These are phyloP conservation scores for Mycena galericulata DNA, from an alignment of 768 basidiomycete species.

Conservation along the genomic window DNA sequence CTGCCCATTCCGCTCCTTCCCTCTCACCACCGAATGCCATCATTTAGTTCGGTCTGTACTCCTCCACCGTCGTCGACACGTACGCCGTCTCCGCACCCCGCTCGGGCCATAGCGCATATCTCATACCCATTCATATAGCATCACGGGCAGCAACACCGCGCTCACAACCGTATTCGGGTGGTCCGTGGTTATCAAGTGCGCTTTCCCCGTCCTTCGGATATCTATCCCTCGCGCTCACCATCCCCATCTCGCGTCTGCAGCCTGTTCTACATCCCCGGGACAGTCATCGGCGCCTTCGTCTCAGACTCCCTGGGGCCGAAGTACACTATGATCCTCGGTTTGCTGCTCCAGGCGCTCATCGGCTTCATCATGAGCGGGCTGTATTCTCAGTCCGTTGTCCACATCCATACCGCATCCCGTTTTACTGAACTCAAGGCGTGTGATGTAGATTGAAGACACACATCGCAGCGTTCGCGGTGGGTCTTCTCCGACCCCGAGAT, in stretches of 20 bases:
- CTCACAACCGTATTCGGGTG: slow-evolving; percentile 82
- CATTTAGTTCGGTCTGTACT: slow-evolving; percentile 80
- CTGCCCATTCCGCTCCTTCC: neutral
- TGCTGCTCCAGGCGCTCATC: slow-evolving; percentile 74
- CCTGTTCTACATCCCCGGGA: slow-evolving; percentile 61
- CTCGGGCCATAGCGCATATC: slow-evolving; percentile 24
- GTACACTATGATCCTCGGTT: slow-evolving; percentile 67
- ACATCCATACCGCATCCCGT: slow-evolving; percentile 21
- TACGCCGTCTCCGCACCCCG: too few species aligned
- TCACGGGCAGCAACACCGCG: slow-evolving; percentile 65
- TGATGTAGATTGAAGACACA: slow-evolving; percentile 62
- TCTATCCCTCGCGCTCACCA: neutral
- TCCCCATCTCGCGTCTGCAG: slow-evolving; percentile 32
- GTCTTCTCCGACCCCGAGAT: slow-evolving; percentile 34
- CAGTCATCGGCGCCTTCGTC: slow-evolving; percentile 78
- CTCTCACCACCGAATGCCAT: neutral
- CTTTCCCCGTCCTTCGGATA: neutral
- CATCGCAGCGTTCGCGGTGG: slow-evolving; percentile 79
- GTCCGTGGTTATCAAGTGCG: slow-evolving; percentile 85
- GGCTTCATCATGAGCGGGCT: slow-evolving; percentile 93
- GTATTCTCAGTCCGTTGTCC: slow-evolving; percentile 70
- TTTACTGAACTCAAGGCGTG: neutral
- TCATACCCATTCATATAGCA: slow-evolving; percentile 47
- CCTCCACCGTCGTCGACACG: slow-evolving; percentile 79
- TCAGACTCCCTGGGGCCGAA: slow-evolving; percentile 84